phyloP scores from a whole-genome alignment of 345 rosid genomes.

The Clarkia xantiana region DNA sequence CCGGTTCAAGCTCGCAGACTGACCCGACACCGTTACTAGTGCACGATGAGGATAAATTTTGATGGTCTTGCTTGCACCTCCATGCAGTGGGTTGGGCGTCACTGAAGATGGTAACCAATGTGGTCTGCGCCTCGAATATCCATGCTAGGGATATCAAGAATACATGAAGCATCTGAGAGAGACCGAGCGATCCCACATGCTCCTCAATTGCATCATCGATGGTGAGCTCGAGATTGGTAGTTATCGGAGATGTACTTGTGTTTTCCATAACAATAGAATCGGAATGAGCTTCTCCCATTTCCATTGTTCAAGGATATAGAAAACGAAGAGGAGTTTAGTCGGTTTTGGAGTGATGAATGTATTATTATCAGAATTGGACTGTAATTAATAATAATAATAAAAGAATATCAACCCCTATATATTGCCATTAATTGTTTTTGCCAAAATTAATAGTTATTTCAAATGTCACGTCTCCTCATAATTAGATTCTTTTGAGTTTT shows the following conservation, averaged over 20 bases:
- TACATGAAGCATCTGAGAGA: conserved; percentile 50
- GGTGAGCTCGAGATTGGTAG: conserved; percentile 28
- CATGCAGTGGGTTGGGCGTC: conserved; percentile 53
- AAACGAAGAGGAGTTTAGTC: too few relatives aligned
- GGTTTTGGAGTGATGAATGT: too few relatives aligned
- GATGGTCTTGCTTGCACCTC: conserved; percentile 19
- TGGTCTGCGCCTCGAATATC: conserved; percentile 55
- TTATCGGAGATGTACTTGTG: conserved; percentile 11
- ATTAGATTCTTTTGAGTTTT: too few relatives aligned
- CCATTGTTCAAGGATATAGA: conserved; percentile 3
- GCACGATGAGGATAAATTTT: background rate
- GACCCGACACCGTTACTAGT: conserved; percentile 5
- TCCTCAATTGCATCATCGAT: conserved; percentile 57
- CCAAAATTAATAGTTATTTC: too few relatives aligned
- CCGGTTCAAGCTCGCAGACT: conserved; percentile 32
- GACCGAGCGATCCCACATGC: conserved; percentile 49
- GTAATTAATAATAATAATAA: too few relatives aligned
- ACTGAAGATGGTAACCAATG: conserved; percentile 50
- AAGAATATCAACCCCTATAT: too few relatives aligned
- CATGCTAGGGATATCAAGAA: conserved; percentile 51
- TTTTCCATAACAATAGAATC: background rate
- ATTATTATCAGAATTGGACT: too few relatives aligned
- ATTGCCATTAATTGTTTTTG: too few relatives aligned
- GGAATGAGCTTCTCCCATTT: conserved; percentile 5
- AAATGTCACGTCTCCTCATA: too few relatives aligned